A percentile compares a stretch with the other conserved stretches of the same genome.
Conservation (phyloP, 1,284 basidiomycete species). For the Apiotrichum gamsii region DNA sequence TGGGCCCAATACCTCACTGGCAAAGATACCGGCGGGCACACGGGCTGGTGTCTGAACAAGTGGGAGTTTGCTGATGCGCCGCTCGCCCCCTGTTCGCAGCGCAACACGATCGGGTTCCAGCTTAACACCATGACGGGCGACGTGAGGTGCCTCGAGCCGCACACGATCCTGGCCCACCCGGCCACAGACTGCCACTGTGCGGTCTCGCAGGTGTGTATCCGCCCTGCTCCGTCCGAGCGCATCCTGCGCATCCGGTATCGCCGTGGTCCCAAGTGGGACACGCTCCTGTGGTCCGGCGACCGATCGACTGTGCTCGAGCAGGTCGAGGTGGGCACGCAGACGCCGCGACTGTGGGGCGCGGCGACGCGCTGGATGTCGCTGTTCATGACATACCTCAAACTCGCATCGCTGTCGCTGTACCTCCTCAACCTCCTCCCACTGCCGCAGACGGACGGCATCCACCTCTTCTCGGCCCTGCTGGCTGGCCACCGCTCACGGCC, state of each 20-base stretch:
- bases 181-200: constrained; percentile 8
- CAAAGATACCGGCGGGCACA: not conserved
- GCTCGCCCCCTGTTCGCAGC: constrained; percentile 4
- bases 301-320: constrained; percentile 21
- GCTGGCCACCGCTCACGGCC: not conserved
- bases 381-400: constrained; percentile 35
- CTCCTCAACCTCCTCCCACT: constrained; percentile 44
- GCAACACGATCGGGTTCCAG: constrained; percentile 8
- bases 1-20: constrained; percentile 31
- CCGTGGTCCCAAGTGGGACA: constrained; percentile 5
- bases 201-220: constrained; percentile 29
- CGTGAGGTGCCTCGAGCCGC: constrained; percentile 26
- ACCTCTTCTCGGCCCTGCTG: constrained; percentile 28
- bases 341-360: constrained; percentile 19
- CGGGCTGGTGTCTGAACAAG: constrained; percentile 14
- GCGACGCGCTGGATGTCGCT: constrained; percentile 28
- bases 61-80: constrained; percentile 8
- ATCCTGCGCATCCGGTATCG: constrained; percentile 28
- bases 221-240: constrained; percentile 21
- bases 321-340: constrained; percentile 23
- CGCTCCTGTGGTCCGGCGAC: constrained; percentile 35
- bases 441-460: constrained; percentile 39
- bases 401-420: constrained; percentile 39
- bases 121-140: too few species aligned
- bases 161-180: constrained; percentile 22